Base-by-base conservation (phyloP, 2,329 filamentous ascomycete species). In the Thelonectria olida region DNA sequence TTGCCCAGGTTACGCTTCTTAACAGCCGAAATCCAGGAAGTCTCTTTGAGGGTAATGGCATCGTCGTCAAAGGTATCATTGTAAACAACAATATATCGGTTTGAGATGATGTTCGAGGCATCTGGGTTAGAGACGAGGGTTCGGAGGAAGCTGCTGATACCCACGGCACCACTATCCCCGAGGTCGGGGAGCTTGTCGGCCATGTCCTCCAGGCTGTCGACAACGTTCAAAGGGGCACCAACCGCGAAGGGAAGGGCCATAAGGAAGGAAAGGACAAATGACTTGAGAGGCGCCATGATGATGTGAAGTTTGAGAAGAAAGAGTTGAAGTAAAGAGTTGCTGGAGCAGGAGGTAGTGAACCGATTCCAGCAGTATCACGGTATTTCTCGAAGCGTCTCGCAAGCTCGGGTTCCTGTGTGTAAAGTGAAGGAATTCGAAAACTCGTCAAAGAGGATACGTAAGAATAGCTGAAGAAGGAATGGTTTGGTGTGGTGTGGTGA, bases 31-130 rank as follows among this genome's bases (percentile, higher is more conserved):
- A 77, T 80, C 69, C 88, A 80, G 57, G 75, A 78, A 28, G 78
- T 74, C 70, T 85, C 77, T 73, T 87, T 84, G 49, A 80, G 76
- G 36, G 78, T 74, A 68, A 89, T 82, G 36, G 77, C 76, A 15
- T 80, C 80, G 20, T 82, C 76, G 63, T 76, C 78, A 66, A 81
- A 82, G 56, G 81, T 82, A 65, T 79, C 79, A 74, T 89, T 86
- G 79, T 88, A 90, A 59, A 90, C 86, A 55, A 90, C 86, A 63
- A 90, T 89, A 75, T 88, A 90, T 49, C 81, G 79, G 76, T 85
- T 83, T 34, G 84, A 76, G 48, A 89, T 82, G 60, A 84, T 74
- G 67, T 86, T 77, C 9, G 66, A 66, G 55, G 80, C 81, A 28
- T 80, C 74, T 2, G 80, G 73, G 71, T 88, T 89, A 68, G 76